phyloP scores from a whole-genome alignment of 1,284 basidiomycete species.

The Xerocomus amazonicus region DNA sequence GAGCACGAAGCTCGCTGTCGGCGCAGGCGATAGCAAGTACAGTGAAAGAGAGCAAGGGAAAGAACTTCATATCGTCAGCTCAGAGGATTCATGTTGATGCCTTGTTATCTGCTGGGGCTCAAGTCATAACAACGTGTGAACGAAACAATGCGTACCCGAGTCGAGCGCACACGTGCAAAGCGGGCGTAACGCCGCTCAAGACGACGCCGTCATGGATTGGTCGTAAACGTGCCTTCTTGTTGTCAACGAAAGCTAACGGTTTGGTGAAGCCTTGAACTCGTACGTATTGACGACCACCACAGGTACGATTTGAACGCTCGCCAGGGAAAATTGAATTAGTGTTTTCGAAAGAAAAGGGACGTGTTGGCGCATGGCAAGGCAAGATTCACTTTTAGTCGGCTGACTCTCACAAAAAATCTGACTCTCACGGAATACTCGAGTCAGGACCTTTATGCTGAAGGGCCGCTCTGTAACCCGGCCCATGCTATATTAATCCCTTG shows the following conservation, averaged over 20 bases:
- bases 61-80: conserved; percentile 11
- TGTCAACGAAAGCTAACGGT: not conserved
- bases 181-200: not conserved
- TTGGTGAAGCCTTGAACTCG: too few species aligned
- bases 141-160: not conserved
- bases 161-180: not conserved
- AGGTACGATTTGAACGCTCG: too few species aligned
- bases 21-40: conserved; percentile 22
- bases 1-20: conserved; percentile 13
- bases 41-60: conserved; percentile 18
- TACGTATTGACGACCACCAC: too few species aligned
- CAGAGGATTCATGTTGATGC: not conserved
- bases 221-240: not conserved
- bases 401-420: too few species aligned
- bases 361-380: too few species aligned
- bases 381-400: too few species aligned
- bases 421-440: too few species aligned
- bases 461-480: too few species aligned
- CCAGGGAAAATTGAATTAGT: too few species aligned
- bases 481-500: too few species aligned
- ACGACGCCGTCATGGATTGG: not conserved
- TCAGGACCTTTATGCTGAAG: too few species aligned
- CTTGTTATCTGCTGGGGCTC: not conserved
- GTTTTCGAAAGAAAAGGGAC: too few species aligned
- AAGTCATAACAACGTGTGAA: not conserved